Base-by-base conservation (phyloP, 768 basidiomycete species). In the Boletus pseudopeckii region DNA sequence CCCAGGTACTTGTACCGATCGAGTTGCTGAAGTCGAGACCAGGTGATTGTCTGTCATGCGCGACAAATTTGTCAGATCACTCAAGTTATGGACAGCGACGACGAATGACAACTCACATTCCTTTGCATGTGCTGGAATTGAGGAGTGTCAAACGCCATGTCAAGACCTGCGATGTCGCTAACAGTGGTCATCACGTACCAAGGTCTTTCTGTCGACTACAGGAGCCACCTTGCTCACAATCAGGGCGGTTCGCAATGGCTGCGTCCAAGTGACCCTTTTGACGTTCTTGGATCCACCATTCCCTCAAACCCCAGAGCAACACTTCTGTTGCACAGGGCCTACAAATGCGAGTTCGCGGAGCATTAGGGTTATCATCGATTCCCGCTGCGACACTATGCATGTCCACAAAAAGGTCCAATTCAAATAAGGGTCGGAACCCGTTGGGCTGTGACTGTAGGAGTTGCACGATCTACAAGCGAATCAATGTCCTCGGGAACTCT, bases 211-310 rank as follows among this genome's bases (percentile, higher is more conserved):
- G 88, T 51, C 74, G 78, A 36, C 62, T 60, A 64, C 90, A 92
- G 13, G 56, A 65, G 28, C 64, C 71, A n/a, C 86, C 86, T 7
- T 86, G 78, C 10, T 77, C 77, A 58, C 90, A 92, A 62, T 92
- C 85, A 32, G 80, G 80, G 37, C 88, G 76, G n/a, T 69, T 77
- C 60, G 77, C 66, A n/a, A 88, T 66, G 41, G 64, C 65, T 43
- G 77, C 77, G 39, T 84, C 83, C 48, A 87, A 67, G 57, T 80
- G 77, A 15, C 85, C 89, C 61, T 84, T 87, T 70, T 75, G 78
- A 28, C 90, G 80, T 69, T 92, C 89, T 46, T 85, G 75, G 33
- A 91, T 72, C 89, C 90, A 92, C 90, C 90, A 92, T 37, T 85
- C 88, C 55, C 78, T 82, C 41, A 92, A 64, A 11, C 90, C 90